Conservation (phyloP, 805 yeast genomes). For the Starmerella bombi region DNA sequence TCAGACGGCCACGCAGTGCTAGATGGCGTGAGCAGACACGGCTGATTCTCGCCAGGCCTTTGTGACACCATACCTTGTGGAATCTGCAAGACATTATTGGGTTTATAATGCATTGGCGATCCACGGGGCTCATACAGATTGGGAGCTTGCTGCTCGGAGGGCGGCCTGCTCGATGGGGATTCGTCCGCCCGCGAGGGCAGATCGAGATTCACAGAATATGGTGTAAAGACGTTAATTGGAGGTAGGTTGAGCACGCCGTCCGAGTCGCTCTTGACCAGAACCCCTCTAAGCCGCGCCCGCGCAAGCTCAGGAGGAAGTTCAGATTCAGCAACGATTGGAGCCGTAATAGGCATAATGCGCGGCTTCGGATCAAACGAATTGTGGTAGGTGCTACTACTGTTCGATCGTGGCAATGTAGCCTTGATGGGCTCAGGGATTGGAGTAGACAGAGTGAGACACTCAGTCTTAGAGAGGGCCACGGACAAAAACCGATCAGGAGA, state of each 20-base stretch:
- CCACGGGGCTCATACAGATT: background rate
- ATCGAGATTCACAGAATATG: background rate
- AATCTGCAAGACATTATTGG: background rate
- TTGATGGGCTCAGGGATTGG: no score
- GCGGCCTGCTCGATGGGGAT: background rate
- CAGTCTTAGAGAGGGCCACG: background rate
- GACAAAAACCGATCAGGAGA: background rate
- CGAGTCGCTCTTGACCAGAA: background rate
- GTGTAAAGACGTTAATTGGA: background rate
- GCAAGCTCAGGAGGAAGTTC: constrained; percentile 4
- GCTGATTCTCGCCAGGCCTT: no score
- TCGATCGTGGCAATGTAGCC: no score
- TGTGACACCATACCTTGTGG: background rate
- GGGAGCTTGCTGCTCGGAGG: background rate
- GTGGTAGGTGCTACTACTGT: no score
- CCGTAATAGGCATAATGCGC: background rate
- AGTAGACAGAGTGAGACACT: background rate
- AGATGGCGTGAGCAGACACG: no score
- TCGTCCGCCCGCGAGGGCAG: background rate
- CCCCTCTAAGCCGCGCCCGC: constrained; percentile 1
- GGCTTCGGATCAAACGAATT: no score
- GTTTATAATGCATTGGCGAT: background rate
- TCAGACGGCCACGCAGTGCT: no score
- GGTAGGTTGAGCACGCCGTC: background rate
- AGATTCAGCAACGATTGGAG: background rate